These are phyloP conservation scores for Hymenoscyphus infarciens DNA, from an alignment of 2,329 filamentous ascomycete species.

Conservation along the genomic window DNA sequence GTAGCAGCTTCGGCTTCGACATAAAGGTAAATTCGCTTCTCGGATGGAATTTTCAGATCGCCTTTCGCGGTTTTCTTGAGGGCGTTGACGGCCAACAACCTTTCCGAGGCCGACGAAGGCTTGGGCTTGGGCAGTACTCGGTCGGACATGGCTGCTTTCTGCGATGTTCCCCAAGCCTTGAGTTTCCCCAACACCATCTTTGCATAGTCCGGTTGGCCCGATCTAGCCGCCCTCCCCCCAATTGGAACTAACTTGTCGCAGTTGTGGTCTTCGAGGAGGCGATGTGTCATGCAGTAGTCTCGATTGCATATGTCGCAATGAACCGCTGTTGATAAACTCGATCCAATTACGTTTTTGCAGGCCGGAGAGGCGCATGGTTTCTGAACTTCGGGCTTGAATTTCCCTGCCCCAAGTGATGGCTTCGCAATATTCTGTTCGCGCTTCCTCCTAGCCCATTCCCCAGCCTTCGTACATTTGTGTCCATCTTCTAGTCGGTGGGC, in stretches of 20 bases:
- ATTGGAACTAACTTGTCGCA: conserved; percentile 70
- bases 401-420: conserved; percentile 51
- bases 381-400: conserved; percentile 53
- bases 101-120: conserved; percentile 59
- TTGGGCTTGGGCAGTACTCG: conserved; percentile 60
- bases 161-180: conserved; percentile 74
- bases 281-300: conserved; percentile 74
- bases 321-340: conserved; percentile 61
- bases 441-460: conserved; percentile 59
- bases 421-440: conserved; percentile 52
- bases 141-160: conserved; percentile 51
- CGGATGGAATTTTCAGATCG: conserved; percentile 71
- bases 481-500: conserved; percentile 86
- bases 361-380: conserved; percentile 63
- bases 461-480: conserved; percentile 63
- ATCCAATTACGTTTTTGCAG: conserved; percentile 71
- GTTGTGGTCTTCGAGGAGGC: conserved; percentile 75
- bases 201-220: too few species aligned
- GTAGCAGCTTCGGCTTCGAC: conserved; percentile 89
- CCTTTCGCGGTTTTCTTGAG: conserved; percentile 89
- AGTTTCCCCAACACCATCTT: conserved; percentile 37
- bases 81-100: conserved; percentile 66
- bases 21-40: conserved; percentile 86
- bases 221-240: conserved; percentile 42
- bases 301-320: conserved; percentile 70